These are phyloP conservation scores for Carallia brachiata DNA, from an alignment of 345 rosid species.

Conservation along the genomic window DNA sequence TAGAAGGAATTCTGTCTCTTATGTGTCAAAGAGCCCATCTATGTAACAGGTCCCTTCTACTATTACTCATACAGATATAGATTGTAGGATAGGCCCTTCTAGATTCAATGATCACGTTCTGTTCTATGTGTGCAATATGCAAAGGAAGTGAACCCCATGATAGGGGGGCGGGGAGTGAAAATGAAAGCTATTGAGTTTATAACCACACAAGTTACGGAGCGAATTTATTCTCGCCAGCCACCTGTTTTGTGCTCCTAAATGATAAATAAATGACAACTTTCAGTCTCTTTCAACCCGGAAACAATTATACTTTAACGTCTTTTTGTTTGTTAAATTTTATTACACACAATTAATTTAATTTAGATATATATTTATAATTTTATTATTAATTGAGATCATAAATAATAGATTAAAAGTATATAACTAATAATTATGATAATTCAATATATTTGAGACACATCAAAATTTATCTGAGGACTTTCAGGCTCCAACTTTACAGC, in stretches of 20 bases:
- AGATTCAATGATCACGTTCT: constrained; percentile 1
- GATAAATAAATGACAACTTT: background rate
- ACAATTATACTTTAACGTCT: constrained; percentile 2
- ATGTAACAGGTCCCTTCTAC: no score
- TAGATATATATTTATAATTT: no score
- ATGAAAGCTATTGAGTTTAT: constrained; percentile 23
- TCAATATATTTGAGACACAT: no score
- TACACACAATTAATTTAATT: background rate
- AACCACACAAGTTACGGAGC: constrained; percentile 19
- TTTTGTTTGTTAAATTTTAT: background rate
- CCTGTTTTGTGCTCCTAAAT: background rate
- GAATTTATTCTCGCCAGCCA: constrained; percentile 9
- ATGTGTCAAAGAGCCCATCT: no score
- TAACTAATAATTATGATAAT: no score
- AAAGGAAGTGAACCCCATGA: background rate
- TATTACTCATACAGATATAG: no score
- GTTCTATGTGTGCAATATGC: background rate
- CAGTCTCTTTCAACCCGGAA: constrained; percentile 8
- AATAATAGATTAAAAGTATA: no score
- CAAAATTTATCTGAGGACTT: no score
- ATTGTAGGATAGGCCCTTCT: constrained; percentile 5
- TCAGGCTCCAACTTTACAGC: no score
- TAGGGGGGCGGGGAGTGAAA: constrained; percentile 20
- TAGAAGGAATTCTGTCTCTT: no score
- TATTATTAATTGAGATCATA: no score